Evolutionary conservation across 1,284 basidiomycete species (phyloP).

Genomic region (Pterulicium gracile): DNA sequence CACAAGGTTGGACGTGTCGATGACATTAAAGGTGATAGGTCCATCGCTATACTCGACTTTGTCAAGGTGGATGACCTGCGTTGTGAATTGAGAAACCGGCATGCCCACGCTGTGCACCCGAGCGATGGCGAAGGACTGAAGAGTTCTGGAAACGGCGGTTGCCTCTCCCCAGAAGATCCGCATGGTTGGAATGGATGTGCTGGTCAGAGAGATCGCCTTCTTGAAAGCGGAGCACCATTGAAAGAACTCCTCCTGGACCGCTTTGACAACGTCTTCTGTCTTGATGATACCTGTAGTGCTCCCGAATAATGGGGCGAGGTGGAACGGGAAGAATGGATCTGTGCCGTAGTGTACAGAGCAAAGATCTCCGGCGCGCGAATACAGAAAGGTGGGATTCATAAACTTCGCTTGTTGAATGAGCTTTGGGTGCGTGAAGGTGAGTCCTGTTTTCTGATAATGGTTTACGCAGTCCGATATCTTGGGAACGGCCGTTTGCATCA

Average conservation of each 20-base stretch:
- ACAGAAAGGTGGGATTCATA: slow-evolving; percentile 38
- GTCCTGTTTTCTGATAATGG: slow-evolving; percentile 35
- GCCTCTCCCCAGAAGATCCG: slow-evolving; percentile 26
- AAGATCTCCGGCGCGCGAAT: slow-evolving; percentile 27
- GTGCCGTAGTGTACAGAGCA: slow-evolving; percentile 37
- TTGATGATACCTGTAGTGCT: slow-evolving; percentile 9
- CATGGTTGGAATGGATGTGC: slow-evolving; percentile 12
- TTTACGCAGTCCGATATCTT: slow-evolving; percentile 13
- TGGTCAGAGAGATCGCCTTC: slow-evolving; percentile 2
- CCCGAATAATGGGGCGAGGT: slow-evolving; percentile 28
- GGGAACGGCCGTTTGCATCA: slow-evolving; percentile 13
- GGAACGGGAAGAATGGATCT: slow-evolving; percentile 35
- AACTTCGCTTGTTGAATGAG: slow-evolving; percentile 17
- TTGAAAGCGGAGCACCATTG: slow-evolving; percentile 26
- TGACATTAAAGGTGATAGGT: slow-evolving; percentile 27
- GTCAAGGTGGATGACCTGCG: slow-evolving; percentile 22
- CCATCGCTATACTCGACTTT: slow-evolving; percentile 21
- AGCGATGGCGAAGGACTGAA: slow-evolving; percentile 14
- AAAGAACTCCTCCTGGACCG: slow-evolving; percentile 23
- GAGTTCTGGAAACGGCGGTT: slow-evolving; percentile 18
- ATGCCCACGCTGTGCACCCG: slow-evolving; percentile 17
- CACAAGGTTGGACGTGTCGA: slow-evolving; percentile 34
- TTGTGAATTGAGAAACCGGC: slow-evolving; percentile 25
- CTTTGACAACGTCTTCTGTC: slow-evolving; percentile 17
- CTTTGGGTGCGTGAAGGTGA: slow-evolving; percentile 21